Evolutionary conservation across 129 eudicot genomes (phyloP).

Genomic region (Arctium minus): DNA sequence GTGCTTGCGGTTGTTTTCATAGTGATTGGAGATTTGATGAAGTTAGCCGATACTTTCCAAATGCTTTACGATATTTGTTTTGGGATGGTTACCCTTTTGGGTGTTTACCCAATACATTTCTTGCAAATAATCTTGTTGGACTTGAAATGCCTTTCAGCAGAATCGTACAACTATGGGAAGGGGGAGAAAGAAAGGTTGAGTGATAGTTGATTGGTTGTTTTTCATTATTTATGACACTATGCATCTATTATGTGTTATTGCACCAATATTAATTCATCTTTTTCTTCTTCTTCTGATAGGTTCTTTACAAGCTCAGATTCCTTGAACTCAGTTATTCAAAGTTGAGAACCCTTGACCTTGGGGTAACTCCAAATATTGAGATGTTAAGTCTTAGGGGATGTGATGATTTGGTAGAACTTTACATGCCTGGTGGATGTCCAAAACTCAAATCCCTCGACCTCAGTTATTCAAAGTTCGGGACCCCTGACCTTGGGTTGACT

Average conservation of each 20-base stretch:
- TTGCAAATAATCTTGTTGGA: background rate
- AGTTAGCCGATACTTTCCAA: background rate
- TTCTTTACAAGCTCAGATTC: background rate
- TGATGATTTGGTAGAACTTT: too few species aligned
- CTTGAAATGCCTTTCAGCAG: background rate
- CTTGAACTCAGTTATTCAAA: background rate
- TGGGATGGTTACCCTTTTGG: background rate
- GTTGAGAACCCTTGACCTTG: background rate
- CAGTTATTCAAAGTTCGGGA: too few species aligned
- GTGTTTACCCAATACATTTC: background rate
- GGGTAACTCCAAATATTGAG: too few species aligned
- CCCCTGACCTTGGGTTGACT: too few species aligned
- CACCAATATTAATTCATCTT: background rate
- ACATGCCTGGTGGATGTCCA: too few species aligned
- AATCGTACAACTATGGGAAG: background rate
- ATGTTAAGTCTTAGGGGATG: too few species aligned
- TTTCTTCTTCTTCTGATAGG: background rate
- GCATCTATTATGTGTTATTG: background rate
- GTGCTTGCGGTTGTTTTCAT: too few species aligned
- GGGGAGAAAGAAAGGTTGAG: conserved; percentile 1
- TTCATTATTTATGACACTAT: background rate
- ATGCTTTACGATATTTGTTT: background rate
- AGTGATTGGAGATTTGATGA: too few species aligned
- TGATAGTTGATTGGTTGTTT: background rate
- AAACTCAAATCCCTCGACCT: too few species aligned